Evolutionary conservation across 2,329 filamentous ascomycete species (phyloP), one percentile per base, ranked within the genome.

Genomic region (Sclerotinia sclerotiorum): DNA sequence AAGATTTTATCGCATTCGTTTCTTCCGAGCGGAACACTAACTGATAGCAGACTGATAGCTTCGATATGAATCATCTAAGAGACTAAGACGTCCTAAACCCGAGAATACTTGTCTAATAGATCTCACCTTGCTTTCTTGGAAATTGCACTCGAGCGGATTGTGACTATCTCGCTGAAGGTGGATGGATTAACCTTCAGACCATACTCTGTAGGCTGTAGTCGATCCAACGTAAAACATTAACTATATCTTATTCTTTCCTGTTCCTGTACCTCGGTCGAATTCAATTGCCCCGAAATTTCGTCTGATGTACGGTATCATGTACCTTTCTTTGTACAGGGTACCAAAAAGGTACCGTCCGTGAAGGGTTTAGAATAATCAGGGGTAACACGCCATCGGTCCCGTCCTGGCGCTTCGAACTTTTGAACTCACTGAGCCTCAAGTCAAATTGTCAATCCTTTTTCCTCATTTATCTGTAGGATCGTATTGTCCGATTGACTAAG

Each of bases 401-500:
- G 1, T 62, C 29, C 44, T n/a, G 58, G 58, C 58, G 58, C 58
- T 62, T 62, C 58, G 29, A 39, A 21, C 21, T n/a, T 56, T 39
- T 35, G 54, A 62, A 24, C 29, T 62, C 21, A 51, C 21, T 62
- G 60, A 51, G 60, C 46, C 60, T 62, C 60, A 51, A 62, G 58
- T 48, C 44, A n/a, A n/a, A n/a, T n/a, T n/a, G n/a, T n/a, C n/a
- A 29, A 49, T 49, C 58, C n/a, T 48, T 19, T 61, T 17, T 21
- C 21, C 27, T 49, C 42, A 3, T 49, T 29, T 17, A 32, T 10
- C 19, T 29, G 44, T n/a, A 48, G 57, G 21, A 61, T 48, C 6
- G 32, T 32, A 32, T 32, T 32, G 4, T 5, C 5, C 32, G 3
- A 3, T 32, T 32, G 32, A 32, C 32, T 32, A 32, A 32, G 32